Evolutionary conservation across 345 rosid genomes (phyloP).

Genomic region (Clarkia xantiana): DNA sequence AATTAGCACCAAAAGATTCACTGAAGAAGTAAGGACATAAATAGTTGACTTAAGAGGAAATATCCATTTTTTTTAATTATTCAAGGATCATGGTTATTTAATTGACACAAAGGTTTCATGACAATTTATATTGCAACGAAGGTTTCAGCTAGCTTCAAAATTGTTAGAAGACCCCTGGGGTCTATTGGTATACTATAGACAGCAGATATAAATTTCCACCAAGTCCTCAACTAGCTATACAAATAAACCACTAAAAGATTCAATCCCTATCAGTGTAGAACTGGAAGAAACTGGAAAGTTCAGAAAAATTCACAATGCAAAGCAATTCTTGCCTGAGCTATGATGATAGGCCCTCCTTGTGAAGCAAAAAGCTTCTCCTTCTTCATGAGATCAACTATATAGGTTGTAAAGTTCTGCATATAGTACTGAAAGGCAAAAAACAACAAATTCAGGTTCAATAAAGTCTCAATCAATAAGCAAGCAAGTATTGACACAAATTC

Average conservation of each 20-base stretch:
- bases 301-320: neutral
- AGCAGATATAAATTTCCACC: too few species aligned
- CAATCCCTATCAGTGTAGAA: neutral
- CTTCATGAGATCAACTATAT: slow-evolving; percentile 69
- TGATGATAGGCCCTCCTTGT: slow-evolving; percentile 93
- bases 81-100: neutral
- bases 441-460: slow-evolving; percentile 7
- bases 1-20: neutral
- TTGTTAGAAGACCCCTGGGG: too few species aligned
- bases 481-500: neutral
- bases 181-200: too few species aligned
- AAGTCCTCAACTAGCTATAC: too few species aligned
- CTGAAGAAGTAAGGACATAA: neutral
- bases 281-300: neutral
- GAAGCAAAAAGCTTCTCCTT: slow-evolving; percentile 81
- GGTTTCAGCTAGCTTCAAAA: too few species aligned
- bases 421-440: slow-evolving; percentile 32
- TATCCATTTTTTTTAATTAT: too few species aligned
- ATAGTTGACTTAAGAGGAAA: too few species aligned
- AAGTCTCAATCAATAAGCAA: neutral
- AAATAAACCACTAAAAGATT: neutral
- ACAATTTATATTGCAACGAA: neutral
- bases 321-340: slow-evolving; percentile 57
- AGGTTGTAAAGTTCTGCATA: slow-evolving; percentile 70
- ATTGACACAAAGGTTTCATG: neutral